A percentile compares a stretch with the other conserved stretches of the same genome.
Conservation (phyloP, 2,329 filamentous ascomycete genomes). For the Paracamarosporium sp. region DNA sequence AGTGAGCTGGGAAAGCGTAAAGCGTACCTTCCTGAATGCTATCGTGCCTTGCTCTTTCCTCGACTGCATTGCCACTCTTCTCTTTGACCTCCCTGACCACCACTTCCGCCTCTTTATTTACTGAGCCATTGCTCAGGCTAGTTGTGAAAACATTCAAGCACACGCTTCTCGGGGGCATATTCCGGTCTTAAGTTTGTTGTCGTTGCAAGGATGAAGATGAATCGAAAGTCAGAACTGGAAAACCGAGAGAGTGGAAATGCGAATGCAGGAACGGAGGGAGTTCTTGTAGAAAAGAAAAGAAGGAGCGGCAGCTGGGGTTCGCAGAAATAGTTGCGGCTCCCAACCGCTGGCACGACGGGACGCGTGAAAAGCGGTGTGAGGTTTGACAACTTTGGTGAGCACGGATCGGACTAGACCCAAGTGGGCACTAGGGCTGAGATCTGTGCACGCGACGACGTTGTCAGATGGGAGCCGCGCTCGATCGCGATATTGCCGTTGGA, state of each 20-base stretch:
- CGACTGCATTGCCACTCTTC: conserved; percentile 18
- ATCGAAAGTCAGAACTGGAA: background rate
- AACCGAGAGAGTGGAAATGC: conserved; percentile 14
- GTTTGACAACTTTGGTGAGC: conserved; percentile 36
- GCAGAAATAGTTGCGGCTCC: conserved; percentile 26
- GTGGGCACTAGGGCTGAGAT: conserved; percentile 38
- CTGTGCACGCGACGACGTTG: conserved; percentile 32
- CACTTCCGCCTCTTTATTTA: conserved; percentile 25
- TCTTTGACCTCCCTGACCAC: conserved; percentile 25
- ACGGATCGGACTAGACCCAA: conserved; percentile 26
- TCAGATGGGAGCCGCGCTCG: conserved; percentile 38
- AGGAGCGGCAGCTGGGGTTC: conserved; percentile 28
- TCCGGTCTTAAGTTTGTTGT: conserved; percentile 15
- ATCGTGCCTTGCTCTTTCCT: conserved; percentile 32
- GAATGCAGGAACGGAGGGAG: conserved; percentile 19
- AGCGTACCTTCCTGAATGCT: conserved; percentile 37
- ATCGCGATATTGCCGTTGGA: conserved; percentile 11
- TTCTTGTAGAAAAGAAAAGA: conserved; percentile 25
- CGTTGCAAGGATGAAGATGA: conserved; percentile 9
- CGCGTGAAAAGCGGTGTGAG: conserved; percentile 46
- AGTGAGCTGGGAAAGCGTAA: background rate
- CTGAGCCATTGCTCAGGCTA: conserved; percentile 32
- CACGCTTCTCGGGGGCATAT: conserved; percentile 45
- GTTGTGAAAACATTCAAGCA: conserved; percentile 46
- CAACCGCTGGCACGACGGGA: conserved; percentile 24